Base-by-base conservation (phyloP, 176 grass and related monocot genomes). In the Oryza coarctata region DNA sequence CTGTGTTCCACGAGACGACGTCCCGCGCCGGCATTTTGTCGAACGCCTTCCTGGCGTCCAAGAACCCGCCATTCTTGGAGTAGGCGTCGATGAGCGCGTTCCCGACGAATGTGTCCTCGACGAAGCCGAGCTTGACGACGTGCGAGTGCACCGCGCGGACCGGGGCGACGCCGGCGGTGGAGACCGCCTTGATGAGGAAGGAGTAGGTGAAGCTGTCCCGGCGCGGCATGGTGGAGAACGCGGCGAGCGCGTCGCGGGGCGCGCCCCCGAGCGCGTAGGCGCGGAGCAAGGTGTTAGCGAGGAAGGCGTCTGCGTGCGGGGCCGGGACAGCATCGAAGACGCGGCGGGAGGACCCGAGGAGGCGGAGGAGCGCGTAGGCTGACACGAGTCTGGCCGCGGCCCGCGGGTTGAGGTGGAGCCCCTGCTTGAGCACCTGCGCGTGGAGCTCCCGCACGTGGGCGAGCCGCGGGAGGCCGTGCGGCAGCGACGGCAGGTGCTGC, bases 41-140 rank as follows among this genome's bases (percentile, higher is more conserved):
- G 68, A 95, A 92, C 68, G 84, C 49, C 79, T 82, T 92, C 60
- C 57, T 20, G 65, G 85, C 74, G 43, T 86, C 70, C 9, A 13
- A 11, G 38, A 78, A 52, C 34, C 66, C 65, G 9, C 79, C 78
- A 23, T 52, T 79, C 68, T 92, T 95, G n/a, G 90, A 90, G 76
- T 92, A 92, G 10, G 93, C 81, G 40, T 90, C 90, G 69, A 95
- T 88, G n/a, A 92, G 75, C 68, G 87, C 80, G 26, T 95, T 92
- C 28, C 90, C 78, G 34, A 95, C 79, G 75, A 92, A 95, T 79
- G 89, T 88, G 74, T 95, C 85, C 43, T 82, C 84, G 12, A 82
- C 61, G 72, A 78, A 81, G 0, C 90, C 93, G 33, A 86, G 45
- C 47, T 94, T 94, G n/a, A 90, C 75, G 47, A 95, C 88, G 70